Base-by-base conservation (phyloP, 2,329 filamentous ascomycete genomes). In the Aspergillus sp. region DNA sequence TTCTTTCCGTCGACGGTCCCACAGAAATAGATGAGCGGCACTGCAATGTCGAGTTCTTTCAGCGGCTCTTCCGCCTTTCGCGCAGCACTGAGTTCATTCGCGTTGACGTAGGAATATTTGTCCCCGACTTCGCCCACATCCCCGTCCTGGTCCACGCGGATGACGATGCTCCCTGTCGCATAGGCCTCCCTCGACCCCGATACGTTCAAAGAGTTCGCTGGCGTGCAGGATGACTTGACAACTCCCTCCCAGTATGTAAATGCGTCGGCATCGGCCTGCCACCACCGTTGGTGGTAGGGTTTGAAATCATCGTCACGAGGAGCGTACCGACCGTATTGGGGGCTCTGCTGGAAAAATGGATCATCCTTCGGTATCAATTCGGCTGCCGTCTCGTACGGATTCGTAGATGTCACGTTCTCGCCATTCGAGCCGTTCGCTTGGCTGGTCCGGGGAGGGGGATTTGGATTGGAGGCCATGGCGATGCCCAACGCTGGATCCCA, bases 1-100 rank as follows among this genome's bases (percentile, higher is more conserved):
- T 75, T 73, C 47, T 67, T 72, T 40, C 64, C 70, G 21, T 70
- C 66, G 42, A 75, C 61, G 29, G 60, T 68, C 13, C 70, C 68
- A 48, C 63, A 71, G n/a, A 72, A 73, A 47, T 69, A 64, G 55
- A 71, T 64, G 41, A 67, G 56, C 1, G 72, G 72, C 9, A 74
- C 62, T 5, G 64, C 55, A 36, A 72, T 62, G 1, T 62, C 64
- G 17, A 73, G 50, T 23, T 67, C 64, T 43, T 59, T 65, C 11
- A 75, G 64, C 2, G 58, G 49, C 23, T 69, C 63, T 49, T 71
- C 64, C 10, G 64, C 71, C 45, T 71, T 67, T 25, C 60, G 67
- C 21, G 70, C 64, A 3, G 72, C 66, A 19, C 57, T 63, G 20
- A 69, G 47, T 51, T 73, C 72, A 54, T 75, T 75, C 34, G 63